These are phyloP conservation scores for Potentilla sterilis DNA, from an alignment of 306 rosid genomes.

Conservation along the genomic window DNA sequence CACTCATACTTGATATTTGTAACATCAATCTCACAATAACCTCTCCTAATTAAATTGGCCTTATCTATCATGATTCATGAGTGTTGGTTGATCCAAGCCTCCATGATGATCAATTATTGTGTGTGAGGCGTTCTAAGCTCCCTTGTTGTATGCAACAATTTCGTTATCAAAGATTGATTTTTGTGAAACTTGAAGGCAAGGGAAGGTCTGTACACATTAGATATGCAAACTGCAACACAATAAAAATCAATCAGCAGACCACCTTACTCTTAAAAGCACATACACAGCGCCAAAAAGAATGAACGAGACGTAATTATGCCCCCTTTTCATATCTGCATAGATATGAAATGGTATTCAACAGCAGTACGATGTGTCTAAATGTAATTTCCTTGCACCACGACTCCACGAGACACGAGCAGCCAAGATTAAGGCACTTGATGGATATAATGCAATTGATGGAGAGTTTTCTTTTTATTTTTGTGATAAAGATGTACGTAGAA, in stretches of 20 bases:
- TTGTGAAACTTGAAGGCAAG: background rate
- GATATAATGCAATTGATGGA: too few relatives aligned
- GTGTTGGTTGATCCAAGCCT: too few relatives aligned
- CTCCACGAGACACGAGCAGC: too few relatives aligned
- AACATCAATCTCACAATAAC: background rate
- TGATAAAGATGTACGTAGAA: too few relatives aligned
- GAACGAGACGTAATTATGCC: background rate
- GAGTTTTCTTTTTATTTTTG: too few relatives aligned
- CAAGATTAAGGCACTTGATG: too few relatives aligned
- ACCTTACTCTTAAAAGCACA: background rate
- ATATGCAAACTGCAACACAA: background rate
- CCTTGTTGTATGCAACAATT: background rate
- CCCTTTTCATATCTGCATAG: background rate
- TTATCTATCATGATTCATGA: too few relatives aligned
- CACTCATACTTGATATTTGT: background rate
- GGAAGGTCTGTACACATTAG: background rate
- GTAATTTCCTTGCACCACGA: too few relatives aligned
- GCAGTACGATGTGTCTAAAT: too few relatives aligned
- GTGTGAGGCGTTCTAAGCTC: background rate
- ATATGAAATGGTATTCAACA: too few relatives aligned
- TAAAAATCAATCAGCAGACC: background rate
- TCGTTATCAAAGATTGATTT: background rate
- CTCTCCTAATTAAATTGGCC: background rate
- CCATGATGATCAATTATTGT: background rate
- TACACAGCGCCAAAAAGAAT: background rate